Evolutionary conservation across 805 yeast genomes (phyloP).

Genomic region (Kockiozyma suomiensis): DNA sequence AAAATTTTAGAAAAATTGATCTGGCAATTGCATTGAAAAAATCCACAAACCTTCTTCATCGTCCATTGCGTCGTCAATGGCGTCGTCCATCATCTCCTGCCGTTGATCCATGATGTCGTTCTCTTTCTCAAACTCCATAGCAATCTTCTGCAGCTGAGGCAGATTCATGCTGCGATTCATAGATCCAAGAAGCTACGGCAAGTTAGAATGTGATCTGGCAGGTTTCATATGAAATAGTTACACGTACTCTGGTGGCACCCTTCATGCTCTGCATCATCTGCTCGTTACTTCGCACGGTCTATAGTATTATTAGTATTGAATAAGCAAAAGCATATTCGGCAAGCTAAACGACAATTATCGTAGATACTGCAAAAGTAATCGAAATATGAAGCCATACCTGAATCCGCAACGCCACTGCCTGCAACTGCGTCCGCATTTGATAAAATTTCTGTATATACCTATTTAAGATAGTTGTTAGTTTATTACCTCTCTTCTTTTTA

Average conservation of each 20-base stretch:
- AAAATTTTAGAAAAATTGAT: no score
- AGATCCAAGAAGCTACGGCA: conserved; percentile 59
- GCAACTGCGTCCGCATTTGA: conserved; percentile 90
- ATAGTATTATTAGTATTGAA: background rate
- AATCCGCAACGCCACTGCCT: conserved; percentile 87
- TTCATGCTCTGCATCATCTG: conserved; percentile 95
- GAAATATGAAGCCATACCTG: conserved; percentile 47
- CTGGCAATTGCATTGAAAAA: no score
- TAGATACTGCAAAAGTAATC: no score
- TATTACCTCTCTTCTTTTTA: background rate
- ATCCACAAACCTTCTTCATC: conserved; percentile 62
- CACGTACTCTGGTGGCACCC: conserved; percentile 70
- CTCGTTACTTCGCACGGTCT: conserved; percentile 83
- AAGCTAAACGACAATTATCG: background rate
- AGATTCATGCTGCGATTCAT: conserved; percentile 91
- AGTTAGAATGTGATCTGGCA: background rate
- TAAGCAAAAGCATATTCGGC: background rate
- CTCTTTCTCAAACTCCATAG: conserved; percentile 93
- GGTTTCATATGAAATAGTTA: background rate
- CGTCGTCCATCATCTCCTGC: conserved; percentile 98
- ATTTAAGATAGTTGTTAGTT: no score
- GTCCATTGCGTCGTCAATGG: conserved; percentile 94
- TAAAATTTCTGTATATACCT: conserved; percentile 79
- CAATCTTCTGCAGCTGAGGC: conserved; percentile 83
- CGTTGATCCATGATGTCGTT: conserved; percentile 97